Evolutionary conservation across 805 yeast species (phyloP), one percentile per base, ranked within the genome.

Genomic region (Zygoascus ofunaensis): DNA sequence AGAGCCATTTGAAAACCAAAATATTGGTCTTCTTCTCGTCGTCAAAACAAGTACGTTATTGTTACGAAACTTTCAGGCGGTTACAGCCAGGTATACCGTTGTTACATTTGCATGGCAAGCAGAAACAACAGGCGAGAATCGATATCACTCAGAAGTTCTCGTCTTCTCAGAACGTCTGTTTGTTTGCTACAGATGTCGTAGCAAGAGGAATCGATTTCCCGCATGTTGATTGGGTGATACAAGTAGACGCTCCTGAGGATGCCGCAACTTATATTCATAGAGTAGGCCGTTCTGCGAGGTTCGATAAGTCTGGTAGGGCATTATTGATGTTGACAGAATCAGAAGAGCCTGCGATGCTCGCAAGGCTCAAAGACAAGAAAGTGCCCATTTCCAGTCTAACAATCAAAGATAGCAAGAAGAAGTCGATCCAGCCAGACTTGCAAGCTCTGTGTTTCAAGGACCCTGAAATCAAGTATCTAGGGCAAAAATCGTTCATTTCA

Each of bases 171-270:
- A 76, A 82, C 43, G 84, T 85, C 14, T 86, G 95, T 65, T 65
- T 87, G 39, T 79, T 87, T 57, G 92, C 95, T 0, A 87, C 96
- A 0, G 96, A 87, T 64, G 81, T 87, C 37, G 95, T 86, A 10
- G 95, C 96, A 1, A 70, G 96, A 60, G 96, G 96, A 15, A 74
- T 87, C 34, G 96, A 87, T 61, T 86, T 87, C 63, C 95, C 96
- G 0, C 84, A 89, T 4, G 84, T 87, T 41, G 94, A 87, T 58
- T 87, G 96, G 96, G 95, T 87, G n/a, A 70, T 87, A 5, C 96
- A 87, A 61, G 72, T 86, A 1, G 96, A 87, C 59, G 84, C 94
- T 55, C 95, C 96, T 0, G 96, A 87, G 59, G 94, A 85, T 61
- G 73, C 78, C 2, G 86, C 87, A 24, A 87, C 96, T 0, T 87